phyloP scores from a whole-genome alignment of 805 yeast genomes.

The Ogataea saltuana region DNA sequence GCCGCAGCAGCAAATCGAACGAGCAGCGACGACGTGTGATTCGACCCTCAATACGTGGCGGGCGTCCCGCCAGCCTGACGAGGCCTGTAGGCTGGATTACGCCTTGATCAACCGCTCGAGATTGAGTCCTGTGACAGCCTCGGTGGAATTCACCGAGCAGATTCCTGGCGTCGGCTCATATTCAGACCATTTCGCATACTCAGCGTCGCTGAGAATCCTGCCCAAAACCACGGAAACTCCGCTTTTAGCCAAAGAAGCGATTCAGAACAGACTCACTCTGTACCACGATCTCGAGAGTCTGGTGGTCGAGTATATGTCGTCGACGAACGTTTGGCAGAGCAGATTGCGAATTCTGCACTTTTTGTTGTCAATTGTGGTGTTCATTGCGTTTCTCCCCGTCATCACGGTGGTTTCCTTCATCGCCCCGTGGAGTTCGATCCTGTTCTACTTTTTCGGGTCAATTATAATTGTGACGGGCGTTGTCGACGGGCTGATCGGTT shows the following conservation, averaged over 20 bases:
- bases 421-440: slow-evolving; percentile 64
- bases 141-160: slow-evolving; percentile 71
- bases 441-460: slow-evolving; percentile 58
- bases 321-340: slow-evolving; percentile 60
- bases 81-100: slow-evolving; percentile 89
- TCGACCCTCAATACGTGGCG: slow-evolving; percentile 89
- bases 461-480: slow-evolving; percentile 65
- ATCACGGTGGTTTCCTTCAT: slow-evolving; percentile 57
- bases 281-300: slow-evolving; percentile 52
- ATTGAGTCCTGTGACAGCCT: slow-evolving; percentile 58
- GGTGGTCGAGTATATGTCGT: slow-evolving; percentile 46
- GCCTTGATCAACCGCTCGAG: slow-evolving; percentile 68
- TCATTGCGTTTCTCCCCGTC: slow-evolving; percentile 55
- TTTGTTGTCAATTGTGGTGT: slow-evolving; percentile 49
- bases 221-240: slow-evolving; percentile 10
- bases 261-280: slow-evolving; percentile 30
- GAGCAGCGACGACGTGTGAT: slow-evolving; percentile 90
- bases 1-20: slow-evolving; percentile 61
- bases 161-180: slow-evolving; percentile 70
- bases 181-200: slow-evolving; percentile 92
- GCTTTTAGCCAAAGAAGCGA: not conserved
- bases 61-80: slow-evolving; percentile 47
- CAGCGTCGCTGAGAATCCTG: slow-evolving; percentile 42
- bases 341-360: slow-evolving; percentile 69
- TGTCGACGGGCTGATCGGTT: slow-evolving; percentile 75